phyloP scores from a whole-genome alignment of 1,284 basidiomycete genomes.

The Sporisorium exsertum region DNA sequence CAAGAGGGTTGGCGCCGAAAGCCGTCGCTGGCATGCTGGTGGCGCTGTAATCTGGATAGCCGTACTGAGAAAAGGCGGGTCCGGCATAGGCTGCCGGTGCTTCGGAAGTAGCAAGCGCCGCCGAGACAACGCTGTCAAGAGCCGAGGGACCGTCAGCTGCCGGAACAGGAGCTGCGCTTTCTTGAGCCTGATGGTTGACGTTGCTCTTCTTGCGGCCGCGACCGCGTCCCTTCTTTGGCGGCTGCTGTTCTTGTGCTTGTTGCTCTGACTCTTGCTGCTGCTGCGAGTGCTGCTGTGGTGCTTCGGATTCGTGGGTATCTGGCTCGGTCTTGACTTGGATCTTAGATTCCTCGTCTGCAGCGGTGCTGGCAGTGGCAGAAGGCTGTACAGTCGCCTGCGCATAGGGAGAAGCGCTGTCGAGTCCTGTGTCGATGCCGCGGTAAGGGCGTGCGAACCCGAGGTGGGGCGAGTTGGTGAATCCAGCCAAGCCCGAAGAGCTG shows the following conservation, averaged over 20 bases:
- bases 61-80: conserved; percentile 39
- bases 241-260: conserved; percentile 3
- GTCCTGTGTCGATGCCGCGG: conserved; percentile 31
- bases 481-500: conserved; percentile 37
- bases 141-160: conserved; percentile 13
- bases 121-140: conserved; percentile 32
- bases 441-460: conserved; percentile 50
- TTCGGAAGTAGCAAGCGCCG: conserved; percentile 30
- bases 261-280: background rate
- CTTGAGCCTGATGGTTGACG: conserved; percentile 21
- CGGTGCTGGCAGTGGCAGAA: conserved; percentile 30
- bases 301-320: conserved; percentile 17
- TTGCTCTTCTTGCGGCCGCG: conserved; percentile 45
- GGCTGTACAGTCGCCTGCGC: conserved; percentile 37
- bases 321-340: conserved; percentile 37
- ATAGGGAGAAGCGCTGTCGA: conserved; percentile 41
- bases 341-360: conserved; percentile 24
- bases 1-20: conserved; percentile 42
- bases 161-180: conserved; percentile 6
- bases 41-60: conserved; percentile 46
- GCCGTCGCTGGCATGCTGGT: conserved; percentile 37
- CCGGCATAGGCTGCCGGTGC: conserved; percentile 22
- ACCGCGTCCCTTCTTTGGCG: conserved; percentile 38
- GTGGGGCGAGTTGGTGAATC: conserved; percentile 53
- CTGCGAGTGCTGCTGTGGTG: conserved; percentile 5